These are phyloP conservation scores for Fusarium palustre DNA, from an alignment of 2,329 filamentous ascomycete species.

Conservation along the genomic window DNA sequence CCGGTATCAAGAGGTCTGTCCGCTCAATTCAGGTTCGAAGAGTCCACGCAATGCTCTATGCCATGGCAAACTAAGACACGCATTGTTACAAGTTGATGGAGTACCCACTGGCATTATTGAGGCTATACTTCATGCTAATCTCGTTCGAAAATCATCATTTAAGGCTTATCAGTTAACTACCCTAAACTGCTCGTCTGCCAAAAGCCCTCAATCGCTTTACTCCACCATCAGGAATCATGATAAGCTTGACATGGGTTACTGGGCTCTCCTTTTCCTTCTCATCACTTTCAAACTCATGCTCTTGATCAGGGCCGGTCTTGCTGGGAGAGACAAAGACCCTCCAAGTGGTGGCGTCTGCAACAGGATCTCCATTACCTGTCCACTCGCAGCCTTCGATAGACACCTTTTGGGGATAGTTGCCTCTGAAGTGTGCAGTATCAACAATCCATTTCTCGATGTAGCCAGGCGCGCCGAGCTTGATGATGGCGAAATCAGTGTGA, in stretches of 20 bases:
- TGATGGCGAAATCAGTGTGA: slow-evolving; percentile 85
- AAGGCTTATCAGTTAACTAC: slow-evolving; percentile 3
- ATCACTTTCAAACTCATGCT: slow-evolving; percentile 72
- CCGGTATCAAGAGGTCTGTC: slow-evolving; percentile 2
- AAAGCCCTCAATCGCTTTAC: slow-evolving; percentile 81
- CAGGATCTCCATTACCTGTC: slow-evolving; percentile 66
- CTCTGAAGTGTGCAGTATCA: slow-evolving; percentile 85
- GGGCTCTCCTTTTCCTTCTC: slow-evolving; percentile 68
- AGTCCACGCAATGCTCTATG: not conserved
- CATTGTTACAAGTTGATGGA: slow-evolving; percentile 38
- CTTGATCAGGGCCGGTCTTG: slow-evolving; percentile 77
- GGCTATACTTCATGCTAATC: slow-evolving; percentile 7
- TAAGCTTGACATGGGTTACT: slow-evolving; percentile 88
- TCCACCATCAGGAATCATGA: slow-evolving; percentile 92
- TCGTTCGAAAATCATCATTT: slow-evolving; percentile 3
- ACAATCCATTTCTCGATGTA: slow-evolving; percentile 75
- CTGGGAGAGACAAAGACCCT: slow-evolving; percentile 72
- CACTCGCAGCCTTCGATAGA: slow-evolving; percentile 72
- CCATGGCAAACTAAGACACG: slow-evolving; percentile 24
- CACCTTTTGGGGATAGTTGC: slow-evolving; percentile 84
- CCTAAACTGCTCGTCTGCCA: slow-evolving; percentile 50
- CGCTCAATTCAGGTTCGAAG: not conserved
- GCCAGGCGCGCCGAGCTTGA: slow-evolving; percentile 76
- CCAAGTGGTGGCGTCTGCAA: slow-evolving; percentile 71
- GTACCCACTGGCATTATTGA: slow-evolving; percentile 9